Evolutionary conservation across 2,329 filamentous ascomycete genomes (phyloP).

Genomic region (Cercospora zeina): DNA sequence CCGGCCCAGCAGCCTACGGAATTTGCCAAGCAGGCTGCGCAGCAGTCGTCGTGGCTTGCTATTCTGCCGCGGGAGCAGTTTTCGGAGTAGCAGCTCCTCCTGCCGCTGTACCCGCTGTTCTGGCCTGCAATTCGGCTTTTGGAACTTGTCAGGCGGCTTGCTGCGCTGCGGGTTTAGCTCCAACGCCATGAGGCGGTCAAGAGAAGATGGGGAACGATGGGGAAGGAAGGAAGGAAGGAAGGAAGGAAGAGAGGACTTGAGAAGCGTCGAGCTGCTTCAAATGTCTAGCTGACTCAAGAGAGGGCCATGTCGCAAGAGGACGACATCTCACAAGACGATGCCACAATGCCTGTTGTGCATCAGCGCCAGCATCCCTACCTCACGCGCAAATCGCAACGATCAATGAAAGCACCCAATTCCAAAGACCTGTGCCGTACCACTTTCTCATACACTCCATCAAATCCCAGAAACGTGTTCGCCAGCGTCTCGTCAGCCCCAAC

Average conservation of each 20-base stretch:
- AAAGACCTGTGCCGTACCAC: too few relatives aligned
- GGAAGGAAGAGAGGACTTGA: too few relatives aligned
- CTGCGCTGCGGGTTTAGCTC: conserved; percentile 33
- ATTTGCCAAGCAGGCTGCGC: conserved; percentile 53
- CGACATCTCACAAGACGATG: too few relatives aligned
- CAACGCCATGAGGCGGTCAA: conserved; percentile 13
- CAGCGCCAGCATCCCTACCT: too few relatives aligned
- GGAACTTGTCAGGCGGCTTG: conserved; percentile 52
- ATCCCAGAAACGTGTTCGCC: not conserved
- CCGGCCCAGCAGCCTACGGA: conserved; percentile 46
- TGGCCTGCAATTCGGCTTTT: conserved; percentile 51
- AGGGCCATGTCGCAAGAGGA: too few relatives aligned
- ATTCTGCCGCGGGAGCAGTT: conserved; percentile 47
- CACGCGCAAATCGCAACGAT: too few relatives aligned
- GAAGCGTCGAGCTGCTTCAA: too few relatives aligned
- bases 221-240: too few relatives aligned
- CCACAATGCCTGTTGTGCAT: too few relatives aligned
- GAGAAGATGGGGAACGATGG: not conserved
- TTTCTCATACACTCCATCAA: too few relatives aligned
- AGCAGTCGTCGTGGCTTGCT: conserved; percentile 50
- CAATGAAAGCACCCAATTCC: too few relatives aligned
- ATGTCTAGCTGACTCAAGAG: too few relatives aligned
- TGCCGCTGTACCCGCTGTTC: conserved; percentile 45
- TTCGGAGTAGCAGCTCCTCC: conserved; percentile 44
- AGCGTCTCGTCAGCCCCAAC: not conserved